Evolutionary conservation across 352 stramenopile species (phyloP).

Genomic region (Aphanomyces euteiches): DNA sequence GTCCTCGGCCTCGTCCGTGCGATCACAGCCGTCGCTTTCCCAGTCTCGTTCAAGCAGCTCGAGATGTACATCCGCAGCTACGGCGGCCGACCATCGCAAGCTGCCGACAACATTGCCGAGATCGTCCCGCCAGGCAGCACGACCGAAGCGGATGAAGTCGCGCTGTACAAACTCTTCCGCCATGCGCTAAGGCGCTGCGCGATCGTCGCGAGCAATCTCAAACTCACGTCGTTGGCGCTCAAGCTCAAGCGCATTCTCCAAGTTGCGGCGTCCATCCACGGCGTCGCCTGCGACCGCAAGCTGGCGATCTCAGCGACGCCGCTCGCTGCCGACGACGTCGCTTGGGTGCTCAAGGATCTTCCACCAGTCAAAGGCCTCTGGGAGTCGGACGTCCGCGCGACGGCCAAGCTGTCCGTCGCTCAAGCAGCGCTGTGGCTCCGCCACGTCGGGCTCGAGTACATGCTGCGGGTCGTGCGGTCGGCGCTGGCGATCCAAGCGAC

Average conservation of each 20-base stretch:
- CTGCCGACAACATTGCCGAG: constrained; percentile 48
- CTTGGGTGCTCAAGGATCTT: background rate
- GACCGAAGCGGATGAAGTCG: constrained; percentile 51
- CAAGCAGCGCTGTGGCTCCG: constrained; percentile 69
- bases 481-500: constrained; percentile 47
- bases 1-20: constrained; percentile 50
- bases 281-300: constrained; percentile 19
- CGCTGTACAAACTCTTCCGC: constrained; percentile 43
- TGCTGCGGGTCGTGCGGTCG: constrained; percentile 51
- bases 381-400: constrained; percentile 42
- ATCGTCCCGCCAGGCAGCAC: constrained; percentile 49
- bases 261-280: constrained; percentile 8
- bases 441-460: constrained; percentile 52
- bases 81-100: constrained; percentile 63
- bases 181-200: constrained; percentile 51
- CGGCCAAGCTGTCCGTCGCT: constrained; percentile 42
- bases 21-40: constrained; percentile 47
- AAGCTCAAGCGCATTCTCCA: constrained; percentile 44
- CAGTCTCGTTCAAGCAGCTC: constrained; percentile 66
- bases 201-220: constrained; percentile 57
- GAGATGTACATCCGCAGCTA: constrained; percentile 71
- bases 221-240: constrained; percentile 45
- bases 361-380: constrained; percentile 52
- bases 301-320: constrained; percentile 19
- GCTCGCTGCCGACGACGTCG: background rate